Evolutionary conservation across 2,329 filamentous ascomycete genomes (phyloP).

Genomic region (Fusarium dlaminii): DNA sequence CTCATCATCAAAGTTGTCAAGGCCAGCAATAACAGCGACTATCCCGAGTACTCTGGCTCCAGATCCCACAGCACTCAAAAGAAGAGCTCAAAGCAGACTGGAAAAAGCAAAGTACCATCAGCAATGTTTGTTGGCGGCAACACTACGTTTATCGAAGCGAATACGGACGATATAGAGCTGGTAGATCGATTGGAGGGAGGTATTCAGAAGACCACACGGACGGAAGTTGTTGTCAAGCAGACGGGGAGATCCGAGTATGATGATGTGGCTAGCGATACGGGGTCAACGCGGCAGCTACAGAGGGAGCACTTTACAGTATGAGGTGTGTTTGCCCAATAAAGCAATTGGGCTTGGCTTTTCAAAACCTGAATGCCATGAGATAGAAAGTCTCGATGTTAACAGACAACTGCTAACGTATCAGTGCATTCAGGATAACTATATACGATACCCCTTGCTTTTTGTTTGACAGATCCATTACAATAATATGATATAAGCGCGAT

Average conservation of each 20-base stretch:
- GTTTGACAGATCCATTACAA: not conserved
- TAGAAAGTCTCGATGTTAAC: rapidly evolving
- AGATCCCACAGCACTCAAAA: conserved; percentile 25
- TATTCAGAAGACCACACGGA: conserved; percentile 42
- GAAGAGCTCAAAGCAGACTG: conserved; percentile 22
- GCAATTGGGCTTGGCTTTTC: not conserved
- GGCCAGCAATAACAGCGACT: conserved; percentile 33
- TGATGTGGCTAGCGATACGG: conserved; percentile 35
- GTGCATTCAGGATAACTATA: not conserved
- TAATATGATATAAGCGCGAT: not conserved
- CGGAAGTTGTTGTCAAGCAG: conserved; percentile 37
- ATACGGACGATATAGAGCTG: conserved; percentile 35
- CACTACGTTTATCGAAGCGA: conserved; percentile 37
- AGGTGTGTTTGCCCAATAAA: not conserved
- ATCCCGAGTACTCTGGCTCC: conserved; percentile 36
- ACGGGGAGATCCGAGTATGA: conserved; percentile 29
- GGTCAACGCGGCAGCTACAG: conserved; percentile 33
- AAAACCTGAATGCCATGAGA: not conserved
- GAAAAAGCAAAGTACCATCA: conserved; percentile 10
- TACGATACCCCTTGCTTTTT: conserved; percentile 15
- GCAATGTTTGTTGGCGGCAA: conserved; percentile 40
- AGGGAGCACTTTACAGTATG: conserved; percentile 36
- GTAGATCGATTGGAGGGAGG: conserved; percentile 15
- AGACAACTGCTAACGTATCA: not conserved
- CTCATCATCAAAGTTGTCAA: conserved; percentile 55